Evolutionary conservation across 139 green algal genomes (phyloP).

Genomic region (Zygnema circumcarinatum): DNA sequence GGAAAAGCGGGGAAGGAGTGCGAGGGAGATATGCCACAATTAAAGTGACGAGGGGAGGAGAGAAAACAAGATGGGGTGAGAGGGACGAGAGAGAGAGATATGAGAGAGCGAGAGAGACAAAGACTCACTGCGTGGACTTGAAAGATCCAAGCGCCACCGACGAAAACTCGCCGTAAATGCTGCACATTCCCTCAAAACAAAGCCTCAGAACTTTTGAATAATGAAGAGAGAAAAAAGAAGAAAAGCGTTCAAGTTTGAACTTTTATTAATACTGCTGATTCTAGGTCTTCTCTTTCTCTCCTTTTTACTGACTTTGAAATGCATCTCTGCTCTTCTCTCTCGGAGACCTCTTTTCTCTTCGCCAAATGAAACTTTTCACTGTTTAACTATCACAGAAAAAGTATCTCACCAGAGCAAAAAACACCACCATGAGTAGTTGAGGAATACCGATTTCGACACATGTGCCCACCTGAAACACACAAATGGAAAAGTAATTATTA

Average conservation of each 20-base stretch:
- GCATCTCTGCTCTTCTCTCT: too few species aligned
- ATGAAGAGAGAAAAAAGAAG: neutral
- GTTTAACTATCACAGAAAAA: too few species aligned
- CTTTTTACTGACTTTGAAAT: too few species aligned
- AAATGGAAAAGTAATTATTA: neutral
- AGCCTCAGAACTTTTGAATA: neutral
- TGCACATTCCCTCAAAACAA: neutral
- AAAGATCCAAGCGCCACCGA: neutral
- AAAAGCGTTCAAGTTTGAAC: too few species aligned
- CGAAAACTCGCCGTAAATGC: neutral
- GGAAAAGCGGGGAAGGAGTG: too few species aligned
- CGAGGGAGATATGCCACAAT: too few species aligned
- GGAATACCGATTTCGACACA: constrained; percentile 1
- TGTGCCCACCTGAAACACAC: neutral
- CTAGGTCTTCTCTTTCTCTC: neutral
- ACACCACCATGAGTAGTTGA: neutral
- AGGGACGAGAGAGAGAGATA: neutral
- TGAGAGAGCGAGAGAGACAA: too few species aligned
- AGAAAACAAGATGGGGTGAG: too few species aligned
- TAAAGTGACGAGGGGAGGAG: too few species aligned
- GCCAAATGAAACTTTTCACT: too few species aligned
- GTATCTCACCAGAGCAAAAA: neutral
- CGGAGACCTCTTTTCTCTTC: too few species aligned
- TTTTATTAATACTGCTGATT: neutral
- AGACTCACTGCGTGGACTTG: neutral